These are phyloP conservation scores for Lophium mytilinum DNA, from an alignment of 495 filamentous ascomycete species.

Conservation along the genomic window DNA sequence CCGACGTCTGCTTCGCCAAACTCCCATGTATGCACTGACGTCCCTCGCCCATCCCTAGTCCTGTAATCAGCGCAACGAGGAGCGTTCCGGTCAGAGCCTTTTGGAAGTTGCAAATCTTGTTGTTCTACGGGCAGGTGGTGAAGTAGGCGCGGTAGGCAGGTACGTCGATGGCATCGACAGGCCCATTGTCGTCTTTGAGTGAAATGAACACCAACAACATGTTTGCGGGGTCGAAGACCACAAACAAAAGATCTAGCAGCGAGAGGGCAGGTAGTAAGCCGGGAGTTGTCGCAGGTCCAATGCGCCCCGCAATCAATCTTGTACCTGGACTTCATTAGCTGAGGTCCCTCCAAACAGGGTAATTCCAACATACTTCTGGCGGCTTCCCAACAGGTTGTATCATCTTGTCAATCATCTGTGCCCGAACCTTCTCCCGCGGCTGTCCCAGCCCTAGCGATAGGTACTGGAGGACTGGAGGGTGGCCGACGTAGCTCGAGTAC, in stretches of 20 bases:
- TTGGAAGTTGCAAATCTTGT: constrained; percentile 58
- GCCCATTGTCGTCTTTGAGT: constrained; percentile 59
- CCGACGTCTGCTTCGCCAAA: too few species aligned
- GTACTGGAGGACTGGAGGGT: constrained; percentile 81
- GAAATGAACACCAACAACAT: constrained; percentile 81
- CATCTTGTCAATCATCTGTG: constrained; percentile 84
- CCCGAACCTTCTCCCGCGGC: constrained; percentile 68
- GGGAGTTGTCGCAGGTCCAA: too few species aligned
- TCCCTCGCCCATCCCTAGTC: too few species aligned
- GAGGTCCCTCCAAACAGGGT: neutral
- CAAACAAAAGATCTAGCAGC: constrained; percentile 94
- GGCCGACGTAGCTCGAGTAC: constrained; percentile 68
- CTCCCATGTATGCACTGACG: too few species aligned
- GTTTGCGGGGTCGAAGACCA: constrained; percentile 92
- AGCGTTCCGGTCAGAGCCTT: constrained; percentile 73
- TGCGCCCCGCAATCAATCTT: neutral
- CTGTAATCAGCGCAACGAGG: constrained; percentile 74
- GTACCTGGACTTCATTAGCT: neutral
- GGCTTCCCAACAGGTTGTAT: constrained; percentile 81
- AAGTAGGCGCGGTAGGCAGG: too few species aligned
- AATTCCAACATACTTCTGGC: constrained; percentile 39
- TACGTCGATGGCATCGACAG: too few species aligned
- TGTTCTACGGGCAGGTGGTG: constrained; percentile 37
- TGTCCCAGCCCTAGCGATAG: constrained; percentile 84
- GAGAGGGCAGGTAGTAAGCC: too few species aligned